Base-by-base conservation (phyloP, 768 basidiomycete genomes). In the Leccinum subtestaceum region DNA sequence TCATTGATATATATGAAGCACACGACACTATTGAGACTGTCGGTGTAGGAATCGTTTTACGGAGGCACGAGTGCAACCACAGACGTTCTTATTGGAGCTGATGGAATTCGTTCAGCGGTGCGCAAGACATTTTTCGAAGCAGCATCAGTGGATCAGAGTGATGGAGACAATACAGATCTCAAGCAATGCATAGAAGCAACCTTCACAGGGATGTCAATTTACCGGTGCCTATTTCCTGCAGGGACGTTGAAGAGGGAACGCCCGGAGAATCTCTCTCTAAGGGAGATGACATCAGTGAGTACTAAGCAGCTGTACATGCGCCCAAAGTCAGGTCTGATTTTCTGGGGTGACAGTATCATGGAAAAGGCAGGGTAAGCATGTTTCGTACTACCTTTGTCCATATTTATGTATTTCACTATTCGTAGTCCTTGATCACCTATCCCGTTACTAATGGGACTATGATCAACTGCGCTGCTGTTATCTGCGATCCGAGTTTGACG, bases 1-100 rank as follows among this genome's bases (percentile, higher is more conserved):
- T 74, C 53, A 72, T 79, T 8, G 70, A 78, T 58, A 55, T 82
- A 1, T 83, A 81, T 62, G 82, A 84, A 68, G 73, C 78, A 3
- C 76, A 74, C 13, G 57, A 72, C 2, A 73, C 75, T 25, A 67
- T 80, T 40, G 72, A 71, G 2, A 72, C 75, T 15, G 63, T 72
- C 4, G 79, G 79, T 15, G 75, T 75, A 5, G 78, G 82, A 66
- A 43, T 80, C 72, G 45, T 77, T 64, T 70, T 81, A 5, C 81
- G 80, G 80, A 65, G 65, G 65, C 78, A 78, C 76, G 69, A 68
- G n/a, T 1, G 55, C 74, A 6, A 69, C 63, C 32, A 71, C 80
- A 5, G 76, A 82, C 53, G 62, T 82, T 12, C 74, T 81, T 2
- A 62, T 81, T 52, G 81, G 79, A 5, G 78, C 78, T 36, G 80